Evolutionary conservation across 257 asterid species (phyloP).

Genomic region (Marsdenia floribunda): DNA sequence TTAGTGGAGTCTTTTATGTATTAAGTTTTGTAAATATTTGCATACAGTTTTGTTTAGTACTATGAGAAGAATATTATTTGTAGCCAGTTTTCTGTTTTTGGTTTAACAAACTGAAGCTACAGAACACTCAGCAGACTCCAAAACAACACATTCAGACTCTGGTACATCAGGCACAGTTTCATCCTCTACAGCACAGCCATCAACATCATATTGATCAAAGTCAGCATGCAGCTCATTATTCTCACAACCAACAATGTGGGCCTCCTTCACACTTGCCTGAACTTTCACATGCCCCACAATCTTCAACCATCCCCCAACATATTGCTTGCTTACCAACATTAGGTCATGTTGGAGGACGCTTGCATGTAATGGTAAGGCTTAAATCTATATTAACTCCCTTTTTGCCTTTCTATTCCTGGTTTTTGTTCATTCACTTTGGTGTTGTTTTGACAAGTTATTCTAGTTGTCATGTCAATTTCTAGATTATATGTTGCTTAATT

Average conservation of each 20-base stretch:
- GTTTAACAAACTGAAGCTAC: conserved; percentile 17
- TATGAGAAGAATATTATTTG: neutral
- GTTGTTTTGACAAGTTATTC: neutral
- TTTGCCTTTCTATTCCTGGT: neutral
- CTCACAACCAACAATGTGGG: conserved; percentile 68
- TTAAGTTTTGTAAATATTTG: neutral
- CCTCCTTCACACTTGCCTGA: conserved; percentile 72
- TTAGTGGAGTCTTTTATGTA: neutral
- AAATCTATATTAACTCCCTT: neutral
- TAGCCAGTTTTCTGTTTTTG: neutral
- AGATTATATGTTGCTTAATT: neutral
- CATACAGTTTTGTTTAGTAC: neutral
- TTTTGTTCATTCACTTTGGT: neutral
- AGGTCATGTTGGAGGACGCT: conserved; percentile 72
- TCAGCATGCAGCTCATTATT: conserved; percentile 53
- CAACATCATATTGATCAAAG: conserved; percentile 62
- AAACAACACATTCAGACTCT: conserved; percentile 64
- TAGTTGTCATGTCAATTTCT: neutral
- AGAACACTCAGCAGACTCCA: conserved; percentile 55
- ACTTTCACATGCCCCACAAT: conserved; percentile 66
- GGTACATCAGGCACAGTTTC: conserved; percentile 59
- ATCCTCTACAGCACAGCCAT: conserved; percentile 56
- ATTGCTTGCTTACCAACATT: conserved; percentile 66
- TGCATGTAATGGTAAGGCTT: conserved; percentile 63
- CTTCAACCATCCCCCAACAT: conserved; percentile 57